Base-by-base conservation (phyloP, 371 early-diverging fungal species). In the Gilbertella persicaria region DNA sequence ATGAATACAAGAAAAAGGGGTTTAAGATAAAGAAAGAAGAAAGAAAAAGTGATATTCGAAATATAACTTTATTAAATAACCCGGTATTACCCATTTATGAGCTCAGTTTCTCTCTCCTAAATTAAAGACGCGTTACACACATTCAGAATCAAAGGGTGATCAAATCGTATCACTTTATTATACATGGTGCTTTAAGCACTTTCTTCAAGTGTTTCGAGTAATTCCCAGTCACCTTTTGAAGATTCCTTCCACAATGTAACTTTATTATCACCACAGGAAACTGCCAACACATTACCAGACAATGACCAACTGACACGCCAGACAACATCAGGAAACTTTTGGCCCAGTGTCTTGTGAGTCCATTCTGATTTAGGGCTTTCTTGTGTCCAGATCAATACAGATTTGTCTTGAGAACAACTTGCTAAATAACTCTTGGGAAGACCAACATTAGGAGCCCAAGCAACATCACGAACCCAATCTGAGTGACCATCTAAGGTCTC, bases 401-500 rank as follows among this genome's bases (percentile, higher is more conserved):
- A 87, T 69, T 93, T 92, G 71, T 98, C 99, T 73, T 96, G 96
- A 33, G 95, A 95, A 71, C 97, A 96, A 55, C 87, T 88, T 7
- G 97, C 99, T 29, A 98, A 67, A 61, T 91, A 91, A 50, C 82
- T 90, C 70, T 85, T 84, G 30, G 94, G 88, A 5, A 97, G 81
- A 5, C 99, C 99, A 55, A 94, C 85, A 67, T 87, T 94, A 21
- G 99, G 99, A 25, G 98, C 97, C 83, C 91, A 98, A 17, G 96
- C 90, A 40, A 98, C 93, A 71, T 97, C 99, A 17, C 99, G 86
- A n/a, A 98, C 97, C 99, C 99, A 98, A 69, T 98, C 98, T 17
- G 87, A 80, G 70, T 98, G 99, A 0, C 93, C 96, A 46, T 92
- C 91, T 39, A 98, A 83, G 7, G 80, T 80, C 13, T 84, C 83